Percentiles rank a stretch among this genome's conserved stretches.
Evolutionary conservation across 805 yeast species (phyloP).

Genomic region (Yamadazyma olivae): DNA sequence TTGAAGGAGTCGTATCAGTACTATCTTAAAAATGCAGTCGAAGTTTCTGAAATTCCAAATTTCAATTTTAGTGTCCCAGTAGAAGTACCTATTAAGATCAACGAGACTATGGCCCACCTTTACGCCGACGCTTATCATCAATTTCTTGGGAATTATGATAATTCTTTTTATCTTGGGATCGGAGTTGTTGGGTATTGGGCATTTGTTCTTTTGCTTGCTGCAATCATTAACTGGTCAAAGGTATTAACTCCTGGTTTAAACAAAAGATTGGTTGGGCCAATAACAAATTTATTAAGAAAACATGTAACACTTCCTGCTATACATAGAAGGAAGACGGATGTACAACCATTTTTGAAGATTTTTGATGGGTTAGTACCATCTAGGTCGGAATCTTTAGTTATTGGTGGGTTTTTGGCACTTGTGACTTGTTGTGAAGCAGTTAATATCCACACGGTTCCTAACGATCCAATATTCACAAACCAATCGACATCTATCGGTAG

Average conservation of each 20-base stretch:
- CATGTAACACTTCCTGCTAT: slow-evolving; percentile 28
- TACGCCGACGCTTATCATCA: slow-evolving; percentile 11
- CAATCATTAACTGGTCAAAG: slow-evolving; percentile 39
- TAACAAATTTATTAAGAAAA: slow-evolving; percentile 20
- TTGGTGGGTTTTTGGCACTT: slow-evolving; percentile 18
- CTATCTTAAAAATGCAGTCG: slow-evolving; percentile 15
- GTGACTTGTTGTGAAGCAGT: slow-evolving; percentile 15
- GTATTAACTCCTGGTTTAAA: slow-evolving; percentile 36
- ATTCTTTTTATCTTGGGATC: slow-evolving; percentile 28
- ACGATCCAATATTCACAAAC: slow-evolving; percentile 25
- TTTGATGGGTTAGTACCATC: slow-evolving; percentile 31
- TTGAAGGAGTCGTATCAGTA: slow-evolving; percentile 12
- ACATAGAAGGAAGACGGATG: slow-evolving; percentile 17
- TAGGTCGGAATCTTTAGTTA: slow-evolving; percentile 31
- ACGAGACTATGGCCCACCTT: slow-evolving; percentile 5
- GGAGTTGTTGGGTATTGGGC: slow-evolving; percentile 51
- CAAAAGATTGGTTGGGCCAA: slow-evolving; percentile 25
- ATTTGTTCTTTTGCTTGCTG: slow-evolving; percentile 38
- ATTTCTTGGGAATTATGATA: slow-evolving; percentile 21
- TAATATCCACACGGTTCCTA: slow-evolving; percentile 14
- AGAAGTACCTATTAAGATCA: slow-evolving; percentile 24
- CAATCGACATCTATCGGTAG: slow-evolving; percentile 19
- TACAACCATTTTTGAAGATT: slow-evolving; percentile 15
- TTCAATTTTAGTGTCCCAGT: slow-evolving; percentile 20
- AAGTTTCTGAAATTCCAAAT: slow-evolving; percentile 16